Evolutionary conservation across 495 filamentous ascomycete species (phyloP), one percentile per base, ranked within the genome.

Genomic region (Penicillium dipodomyicola): DNA sequence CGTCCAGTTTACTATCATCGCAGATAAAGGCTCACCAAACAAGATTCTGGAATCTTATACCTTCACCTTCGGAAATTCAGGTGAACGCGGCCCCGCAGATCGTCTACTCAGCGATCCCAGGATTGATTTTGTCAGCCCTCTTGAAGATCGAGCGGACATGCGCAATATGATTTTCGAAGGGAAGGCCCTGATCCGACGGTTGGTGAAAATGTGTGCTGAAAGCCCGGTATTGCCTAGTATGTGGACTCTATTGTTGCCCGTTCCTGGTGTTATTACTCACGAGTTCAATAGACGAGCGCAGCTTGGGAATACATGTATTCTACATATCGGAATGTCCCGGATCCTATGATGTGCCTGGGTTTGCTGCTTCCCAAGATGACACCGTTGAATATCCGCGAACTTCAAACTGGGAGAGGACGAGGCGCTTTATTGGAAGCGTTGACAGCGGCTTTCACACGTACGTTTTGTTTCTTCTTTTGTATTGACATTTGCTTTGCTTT

Each of bases 361-460:
- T 37, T 37, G 6, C 6, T n/a, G 35, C 1, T n/a, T 37, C 35
- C 15, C 15, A 8, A 37, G 45, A 43, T 5, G 32, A 41, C 14
- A 19, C 19, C 11, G 23, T 56, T 15, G 15, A 49, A 32, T 32
- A 30, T 25, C 19, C 25, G 9, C 25, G 19, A 17, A 30, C 35
- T 14, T 46, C 23, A 17, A 17, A 56, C 22, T 37, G 27, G 25
- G 20, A 25, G 7, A 37, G n/a, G 1, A 37, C 25, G 12, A 40
- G 20, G 37, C 15, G 35, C 5, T 47, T 35, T 25, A 33, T 35
- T 15, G 45, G 44, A 5, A 39, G 30, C 5, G 25, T 56, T 2
- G 43, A 48, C 15, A 56, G 33, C 20, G 54, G 54, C 1, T 40
- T 35, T 15, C 54, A 56, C 22, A 41, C 12, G 25, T 56, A 49